Percentiles rank a stretch among this genome's conserved stretches.
Conservation (phyloP, 140 eudicot species). For the Eryngium alpinum region DNA sequence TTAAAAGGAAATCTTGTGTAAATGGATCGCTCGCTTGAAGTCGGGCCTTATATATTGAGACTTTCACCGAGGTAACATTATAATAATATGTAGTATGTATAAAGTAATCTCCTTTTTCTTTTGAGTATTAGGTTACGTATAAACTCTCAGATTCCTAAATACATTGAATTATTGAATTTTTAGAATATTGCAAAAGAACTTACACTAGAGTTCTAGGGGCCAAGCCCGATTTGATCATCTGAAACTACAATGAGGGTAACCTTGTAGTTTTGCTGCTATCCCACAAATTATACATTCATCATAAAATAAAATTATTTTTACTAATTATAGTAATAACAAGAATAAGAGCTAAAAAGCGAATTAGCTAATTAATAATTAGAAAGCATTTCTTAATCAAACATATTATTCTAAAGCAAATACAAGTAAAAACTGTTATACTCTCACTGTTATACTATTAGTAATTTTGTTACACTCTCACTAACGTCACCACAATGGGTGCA, state of each 20-base stretch:
- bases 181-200: constrained; percentile 14
- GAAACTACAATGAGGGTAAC: constrained; percentile 14
- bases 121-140: background rate
- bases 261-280: constrained; percentile 15
- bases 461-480: background rate
- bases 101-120: background rate
- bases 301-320: too few species aligned
- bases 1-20: constrained; percentile 76
- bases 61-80: constrained; percentile 77
- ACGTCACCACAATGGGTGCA: constrained; percentile 21
- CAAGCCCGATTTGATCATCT: constrained; percentile 17
- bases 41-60: constrained; percentile 96
- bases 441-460: too few species aligned
- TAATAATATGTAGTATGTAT: background rate
- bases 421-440: background rate
- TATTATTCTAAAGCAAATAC: background rate
- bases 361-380: background rate
- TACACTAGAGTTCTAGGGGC: constrained; percentile 15
- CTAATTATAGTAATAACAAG: too few species aligned
- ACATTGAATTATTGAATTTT: background rate
- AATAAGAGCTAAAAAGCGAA: background rate
- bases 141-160: background rate
- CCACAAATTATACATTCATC: background rate
- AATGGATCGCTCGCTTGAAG: constrained; percentile 95
- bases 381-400: background rate